phyloP scores from a whole-genome alignment of 2,329 filamentous ascomycete species.

The Chaetoscypha palmicola region DNA sequence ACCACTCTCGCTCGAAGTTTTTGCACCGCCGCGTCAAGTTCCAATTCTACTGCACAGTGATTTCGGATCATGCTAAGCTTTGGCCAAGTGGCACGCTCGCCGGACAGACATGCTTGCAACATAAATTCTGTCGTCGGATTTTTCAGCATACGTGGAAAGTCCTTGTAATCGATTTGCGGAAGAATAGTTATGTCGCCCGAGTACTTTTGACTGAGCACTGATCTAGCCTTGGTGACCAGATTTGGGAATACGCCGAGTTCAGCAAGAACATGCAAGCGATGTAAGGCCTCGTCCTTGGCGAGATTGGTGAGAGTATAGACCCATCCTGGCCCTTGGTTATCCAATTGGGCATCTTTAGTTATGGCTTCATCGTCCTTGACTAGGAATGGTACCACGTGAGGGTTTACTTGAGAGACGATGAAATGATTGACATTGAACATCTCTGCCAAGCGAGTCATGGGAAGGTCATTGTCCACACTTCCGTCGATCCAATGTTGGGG shows the following conservation, averaged over 20 bases:
- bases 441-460: slow-evolving; percentile 81
- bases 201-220: slow-evolving; percentile 83
- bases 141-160: slow-evolving; percentile 69
- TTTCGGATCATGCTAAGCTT: slow-evolving; percentile 80
- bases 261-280: slow-evolving; percentile 71
- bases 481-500: slow-evolving; percentile 88
- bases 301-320: slow-evolving; percentile 61
- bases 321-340: slow-evolving; percentile 40
- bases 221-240: slow-evolving; percentile 67
- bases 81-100: slow-evolving; percentile 87
- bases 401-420: slow-evolving; percentile 95
- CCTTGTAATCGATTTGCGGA: slow-evolving; percentile 66
- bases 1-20: slow-evolving; percentile 56
- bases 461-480: slow-evolving; percentile 88
- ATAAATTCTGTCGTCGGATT: slow-evolving; percentile 88
- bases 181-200: slow-evolving; percentile 93
- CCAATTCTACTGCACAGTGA: slow-evolving; percentile 81
- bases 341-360: slow-evolving; percentile 33
- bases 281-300: slow-evolving; percentile 71
- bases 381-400: slow-evolving; percentile 84
- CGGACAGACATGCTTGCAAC: slow-evolving; percentile 66
- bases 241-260: slow-evolving; percentile 78
- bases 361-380: slow-evolving; percentile 58
- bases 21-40: slow-evolving; percentile 69
- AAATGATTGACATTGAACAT: slow-evolving; percentile 99